Conservation (phyloP, 371 early-diverging fungal species). For the Mucor mucedo region DNA sequence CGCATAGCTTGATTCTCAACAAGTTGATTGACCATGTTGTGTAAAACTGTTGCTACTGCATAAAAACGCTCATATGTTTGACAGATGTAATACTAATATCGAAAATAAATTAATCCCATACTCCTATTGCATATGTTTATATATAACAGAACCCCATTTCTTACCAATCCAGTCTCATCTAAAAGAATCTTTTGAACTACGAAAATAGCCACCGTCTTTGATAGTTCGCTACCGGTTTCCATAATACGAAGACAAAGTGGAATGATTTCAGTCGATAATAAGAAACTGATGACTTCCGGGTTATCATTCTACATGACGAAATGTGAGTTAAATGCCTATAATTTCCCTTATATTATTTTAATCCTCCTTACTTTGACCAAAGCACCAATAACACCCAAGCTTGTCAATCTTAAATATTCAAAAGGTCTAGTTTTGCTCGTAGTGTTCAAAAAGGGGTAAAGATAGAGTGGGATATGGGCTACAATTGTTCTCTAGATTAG, state of each 20-base stretch:
- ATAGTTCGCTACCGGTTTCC: conserved; percentile 96
- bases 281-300: conserved; percentile 92
- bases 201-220: conserved; percentile 98
- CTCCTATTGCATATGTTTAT: not conserved
- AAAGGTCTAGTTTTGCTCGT: conserved; percentile 92
- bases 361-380: conserved; percentile 81
- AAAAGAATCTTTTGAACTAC: conserved; percentile 97
- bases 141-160: not conserved
- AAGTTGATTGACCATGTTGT: conserved; percentile 92
- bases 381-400: conserved; percentile 95
- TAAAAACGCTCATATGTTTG: conserved; percentile 98
- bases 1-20: conserved; percentile 86
- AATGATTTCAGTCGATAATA: conserved; percentile 97
- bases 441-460: conserved; percentile 98
- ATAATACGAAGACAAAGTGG: conserved; percentile 98
- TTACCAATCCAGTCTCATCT: conserved; percentile 92
- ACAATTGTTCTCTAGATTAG: not conserved
- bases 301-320: conserved; percentile 77
- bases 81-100: conserved; percentile 83
- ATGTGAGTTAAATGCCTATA: not conserved
- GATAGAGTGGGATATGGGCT: conserved; percentile 96
- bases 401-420: conserved; percentile 93
- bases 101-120: not conserved
- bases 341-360: not conserved
- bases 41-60: conserved; percentile 94